A percentile compares a stretch with the other conserved stretches of the same genome.
Conservation (phyloP, 257 asterid genomes). For the Scutellaria baicalensis region DNA sequence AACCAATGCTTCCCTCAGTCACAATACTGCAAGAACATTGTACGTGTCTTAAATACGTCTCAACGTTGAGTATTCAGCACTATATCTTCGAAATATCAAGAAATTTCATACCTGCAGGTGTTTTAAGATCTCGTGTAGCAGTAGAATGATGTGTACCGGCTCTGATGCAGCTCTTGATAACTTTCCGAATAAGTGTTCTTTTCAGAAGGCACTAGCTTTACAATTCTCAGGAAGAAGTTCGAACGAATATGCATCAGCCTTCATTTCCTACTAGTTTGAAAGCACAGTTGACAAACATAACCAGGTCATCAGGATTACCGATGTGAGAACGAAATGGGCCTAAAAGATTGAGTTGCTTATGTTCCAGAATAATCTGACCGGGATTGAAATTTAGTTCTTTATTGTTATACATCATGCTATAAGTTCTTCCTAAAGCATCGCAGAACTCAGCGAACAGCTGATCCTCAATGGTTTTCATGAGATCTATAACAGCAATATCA, state of each 20-base stretch:
- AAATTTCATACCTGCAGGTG: neutral
- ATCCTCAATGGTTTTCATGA: conserved; percentile 35
- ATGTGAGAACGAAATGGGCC: conserved; percentile 21
- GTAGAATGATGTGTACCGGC: neutral
- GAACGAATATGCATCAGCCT: neutral
- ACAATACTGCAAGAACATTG: neutral
- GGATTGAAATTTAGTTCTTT: conserved; percentile 6
- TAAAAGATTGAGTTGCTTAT: conserved; percentile 17
- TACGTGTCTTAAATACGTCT: neutral
- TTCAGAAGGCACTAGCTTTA: neutral
- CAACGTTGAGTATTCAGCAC: neutral
- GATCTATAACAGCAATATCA: conserved; percentile 15
- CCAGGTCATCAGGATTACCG: conserved; percentile 46
- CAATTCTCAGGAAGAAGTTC: neutral
- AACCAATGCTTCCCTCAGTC: neutral
- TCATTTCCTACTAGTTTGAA: conserved; percentile 26
- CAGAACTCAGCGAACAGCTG: conserved; percentile 46
- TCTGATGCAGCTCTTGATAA: neutral
- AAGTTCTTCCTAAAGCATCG: conserved; percentile 39
- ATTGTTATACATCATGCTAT: conserved; percentile 23
- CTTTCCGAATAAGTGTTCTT: neutral
- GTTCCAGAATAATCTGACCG: conserved; percentile 12
- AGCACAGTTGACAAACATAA: conserved; percentile 41
- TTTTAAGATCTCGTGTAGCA: neutral
- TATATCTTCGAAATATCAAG: neutral